Base-by-base conservation (phyloP, 208 protist genomes). In the Ichthyophonus hoferi region DNA sequence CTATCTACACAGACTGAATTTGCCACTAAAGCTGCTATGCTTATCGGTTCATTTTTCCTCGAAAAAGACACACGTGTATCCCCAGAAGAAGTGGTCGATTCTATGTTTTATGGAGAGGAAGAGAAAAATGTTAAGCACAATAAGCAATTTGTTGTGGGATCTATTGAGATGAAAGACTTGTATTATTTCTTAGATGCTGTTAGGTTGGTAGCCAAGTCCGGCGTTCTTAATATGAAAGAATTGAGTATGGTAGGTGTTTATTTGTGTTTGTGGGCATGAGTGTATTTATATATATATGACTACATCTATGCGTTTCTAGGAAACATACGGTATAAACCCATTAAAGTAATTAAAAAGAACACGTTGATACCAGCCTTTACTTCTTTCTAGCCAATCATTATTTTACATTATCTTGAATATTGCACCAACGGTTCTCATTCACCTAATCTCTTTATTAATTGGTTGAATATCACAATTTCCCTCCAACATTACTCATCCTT, bases 111-210 rank as follows among this genome's bases (percentile, higher is more conserved):
- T 24, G 50, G 24, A 24, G 50, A 67, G 50, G 50, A 67, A 67
- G 50, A 67, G 50, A 1, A 86, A 1, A 86, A 50, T 58, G 40
- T 35, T 37, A 35, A 31, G 14, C 39, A 40, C 14, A 1, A 1
- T 7, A 67, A 14, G 42, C 58, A 2, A 1, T 34, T 31, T 2
- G 2, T 86, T 7, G 50, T 67, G 12, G 77, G 77, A 14, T 14
- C 34, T 17, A 86, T 86, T 50, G 82, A 86, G 40, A 86, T 34
- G 14, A 86, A 86, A 39, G 82, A 86, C 40, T 86, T 86, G 14
- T 86, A 86, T 34, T 86, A 38, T 40, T 1, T 86, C 24, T 39
- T 86, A 34, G 82, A 86, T 67, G 40, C 40, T 58, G 40, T 86
- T 1, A 1, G 40, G 33, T 39, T 86, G n/a, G 42, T 86, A 2